Base-by-base conservation (phyloP, 164 flowering plant genomes). In the Malania oleifera region DNA sequence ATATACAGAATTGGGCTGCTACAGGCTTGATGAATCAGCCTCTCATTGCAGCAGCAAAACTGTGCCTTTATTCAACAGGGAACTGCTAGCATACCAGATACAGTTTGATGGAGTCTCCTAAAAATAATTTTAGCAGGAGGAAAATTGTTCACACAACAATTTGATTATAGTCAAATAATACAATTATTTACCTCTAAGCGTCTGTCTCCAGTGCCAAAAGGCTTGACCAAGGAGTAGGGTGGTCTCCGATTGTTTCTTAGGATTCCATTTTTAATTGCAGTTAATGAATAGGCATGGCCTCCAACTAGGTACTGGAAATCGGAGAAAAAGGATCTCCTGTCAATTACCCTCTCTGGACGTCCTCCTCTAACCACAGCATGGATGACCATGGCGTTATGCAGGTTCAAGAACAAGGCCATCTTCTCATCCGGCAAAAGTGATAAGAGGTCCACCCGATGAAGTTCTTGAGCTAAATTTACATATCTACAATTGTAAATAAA, bases 381-480 rank as follows among this genome's bases (percentile, higher is more conserved):
- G 56, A 93, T 86, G 52, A 82, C 93, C 99, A 93, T 93, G 44
- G 89, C 89, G 60, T 93, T 93, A 75, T 85, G 75, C 48, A 93
- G 63, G 76, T 93, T 93, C 60, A 90, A 54, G 74, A 93, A 93
- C 79, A 93, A 88, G 20, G 88, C 85, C 19, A 88, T 66, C 74
- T 67, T 86, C 75, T 88, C 92, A 44, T 82, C 70, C 22, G 62
- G 20, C 15, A 89, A 71, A 40, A 93, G 82, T 45, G 56, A 56
- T 27, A 35, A 18, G 28, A 90, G 70, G 61, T 93, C 70, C 48
- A 85, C 75, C 34, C 99, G 78, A 9, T 90, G 99, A 65, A 93
- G 89, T 39, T 84, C 89, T 58, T 80, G 82, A 9, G 68, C 69
- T 73, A 88, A 56, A 56, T 81, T 93, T 49, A 83, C 67, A 35